These are phyloP conservation scores for Paramecium pentaurelia DNA, from an alignment of 73 alveolate genomes.

Conservation along the genomic window DNA sequence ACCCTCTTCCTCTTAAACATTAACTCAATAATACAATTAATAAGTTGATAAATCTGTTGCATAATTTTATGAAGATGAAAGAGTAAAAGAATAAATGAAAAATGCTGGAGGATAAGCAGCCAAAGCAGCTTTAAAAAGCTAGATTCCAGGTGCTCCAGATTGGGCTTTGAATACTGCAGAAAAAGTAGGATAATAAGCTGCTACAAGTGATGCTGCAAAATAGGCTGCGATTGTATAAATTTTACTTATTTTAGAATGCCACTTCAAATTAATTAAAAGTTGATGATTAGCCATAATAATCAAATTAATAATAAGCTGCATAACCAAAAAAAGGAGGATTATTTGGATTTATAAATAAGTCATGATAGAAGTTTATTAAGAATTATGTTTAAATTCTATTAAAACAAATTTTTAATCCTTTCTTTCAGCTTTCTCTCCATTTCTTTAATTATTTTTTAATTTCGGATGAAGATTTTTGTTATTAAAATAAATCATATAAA, in stretches of 20 bases:
- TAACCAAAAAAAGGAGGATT: background rate
- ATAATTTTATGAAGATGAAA: background rate
- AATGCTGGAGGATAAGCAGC: slow-evolving; percentile 38
- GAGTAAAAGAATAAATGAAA: slow-evolving; percentile 2
- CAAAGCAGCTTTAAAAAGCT: background rate
- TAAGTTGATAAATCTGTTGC: slow-evolving; percentile 9
- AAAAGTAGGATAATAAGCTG: slow-evolving; percentile 34
- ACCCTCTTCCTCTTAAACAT: background rate
- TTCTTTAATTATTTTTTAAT: no score
- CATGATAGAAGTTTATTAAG: background rate
- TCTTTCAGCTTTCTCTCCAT: background rate
- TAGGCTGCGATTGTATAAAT: background rate
- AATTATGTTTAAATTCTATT: background rate
- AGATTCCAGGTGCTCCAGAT: slow-evolving; percentile 52
- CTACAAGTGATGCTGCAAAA: slow-evolving; percentile 46
- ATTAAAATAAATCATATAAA: background rate
- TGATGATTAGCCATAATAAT: background rate
- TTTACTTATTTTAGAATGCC: background rate
- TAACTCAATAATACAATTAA: background rate
- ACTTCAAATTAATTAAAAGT: background rate
- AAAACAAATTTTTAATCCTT: background rate
- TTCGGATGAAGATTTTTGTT: no score
- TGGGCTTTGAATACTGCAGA: slow-evolving; percentile 19
- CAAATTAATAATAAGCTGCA: background rate
- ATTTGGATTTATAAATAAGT: slow-evolving; percentile 4